Percentiles rank a stretch among this genome's conserved stretches.
These are phyloP conservation scores for Candida labiduridarum DNA, from an alignment of 1,139 yeast species.

Conservation along the genomic window DNA sequence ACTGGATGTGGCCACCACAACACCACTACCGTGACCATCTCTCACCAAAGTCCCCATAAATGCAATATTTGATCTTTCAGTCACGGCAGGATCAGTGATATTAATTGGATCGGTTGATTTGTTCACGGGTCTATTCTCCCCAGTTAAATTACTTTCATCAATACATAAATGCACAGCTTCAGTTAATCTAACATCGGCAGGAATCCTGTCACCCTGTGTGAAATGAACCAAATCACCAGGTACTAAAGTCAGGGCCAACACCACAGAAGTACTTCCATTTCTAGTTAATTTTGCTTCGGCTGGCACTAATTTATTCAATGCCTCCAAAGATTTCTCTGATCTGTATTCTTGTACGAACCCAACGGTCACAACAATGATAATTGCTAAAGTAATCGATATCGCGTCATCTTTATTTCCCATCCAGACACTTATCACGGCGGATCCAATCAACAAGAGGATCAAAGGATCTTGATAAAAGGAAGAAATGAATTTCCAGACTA, in stretches of 20 bases:
- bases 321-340: slow-evolving; percentile 90
- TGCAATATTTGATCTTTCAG: slow-evolving; percentile 75
- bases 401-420: slow-evolving; percentile 97
- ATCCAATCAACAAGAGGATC: slow-evolving; percentile 81
- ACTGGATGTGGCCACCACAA: slow-evolving; percentile 88
- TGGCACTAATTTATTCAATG: slow-evolving; percentile 87
- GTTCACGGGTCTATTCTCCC: slow-evolving; percentile 85
- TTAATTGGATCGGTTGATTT: slow-evolving; percentile 49
- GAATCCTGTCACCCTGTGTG: slow-evolving; percentile 89
- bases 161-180: slow-evolving; percentile 77
- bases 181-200: slow-evolving; percentile 85
- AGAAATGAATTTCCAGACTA: slow-evolving; percentile 67
- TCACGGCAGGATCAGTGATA: slow-evolving; percentile 45
- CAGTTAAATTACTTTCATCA: slow-evolving; percentile 92
- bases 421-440: slow-evolving; percentile 79
- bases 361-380: slow-evolving; percentile 86
- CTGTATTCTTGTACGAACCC: slow-evolving; percentile 97
- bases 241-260: slow-evolving; percentile 80
- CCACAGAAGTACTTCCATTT: slow-evolving; percentile 72
- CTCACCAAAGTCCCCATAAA: slow-evolving; percentile 96
- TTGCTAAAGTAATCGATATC: slow-evolving; percentile 83
- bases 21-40: slow-evolving; percentile 90
- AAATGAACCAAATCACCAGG: slow-evolving; percentile 94
- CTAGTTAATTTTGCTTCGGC: slow-evolving; percentile 90
- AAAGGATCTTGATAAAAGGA: slow-evolving; percentile 89